Percentiles rank a stretch among this genome's conserved stretches.
Evolutionary conservation across 768 basidiomycete species (phyloP).

Genomic region (Lentinula edodes): DNA sequence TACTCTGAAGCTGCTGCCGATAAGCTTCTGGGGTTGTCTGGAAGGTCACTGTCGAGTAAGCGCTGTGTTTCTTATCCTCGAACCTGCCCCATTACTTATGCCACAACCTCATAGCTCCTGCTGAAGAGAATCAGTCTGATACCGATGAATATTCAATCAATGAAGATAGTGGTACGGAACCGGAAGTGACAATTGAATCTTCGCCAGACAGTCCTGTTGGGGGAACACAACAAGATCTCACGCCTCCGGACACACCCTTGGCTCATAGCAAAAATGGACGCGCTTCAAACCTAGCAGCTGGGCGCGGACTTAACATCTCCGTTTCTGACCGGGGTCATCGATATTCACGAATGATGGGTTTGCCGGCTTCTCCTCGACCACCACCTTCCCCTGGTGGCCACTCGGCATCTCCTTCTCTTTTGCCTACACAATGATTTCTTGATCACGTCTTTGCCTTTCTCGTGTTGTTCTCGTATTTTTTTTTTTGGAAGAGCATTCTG

Average conservation of each 20-base stretch:
- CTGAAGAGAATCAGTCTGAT: constrained; percentile 65
- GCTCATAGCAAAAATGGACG: constrained; percentile 34
- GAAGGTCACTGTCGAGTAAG: constrained; percentile 63
- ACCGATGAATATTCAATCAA: constrained; percentile 57
- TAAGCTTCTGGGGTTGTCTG: constrained; percentile 70
- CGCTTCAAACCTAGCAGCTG: constrained; percentile 59
- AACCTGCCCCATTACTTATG: neutral
- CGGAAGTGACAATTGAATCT: constrained; percentile 45
- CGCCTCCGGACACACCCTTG: constrained; percentile 37
- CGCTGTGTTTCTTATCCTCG: constrained; percentile 8
- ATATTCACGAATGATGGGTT: constrained; percentile 57
- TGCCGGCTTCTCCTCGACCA: constrained; percentile 54
- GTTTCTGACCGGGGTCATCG: constrained; percentile 55
- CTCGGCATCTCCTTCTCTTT: constrained; percentile 12
- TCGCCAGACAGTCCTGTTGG: constrained; percentile 31
- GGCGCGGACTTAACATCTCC: constrained; percentile 65
- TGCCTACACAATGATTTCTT: neutral
- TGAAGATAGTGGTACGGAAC: constrained; percentile 71
- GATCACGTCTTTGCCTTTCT: neutral
- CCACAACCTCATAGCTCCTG: constrained; percentile 23
- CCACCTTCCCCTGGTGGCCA: constrained; percentile 30
- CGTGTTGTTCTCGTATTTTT: neutral
- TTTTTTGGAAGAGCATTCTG: neutral
- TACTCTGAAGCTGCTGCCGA: constrained; percentile 84
- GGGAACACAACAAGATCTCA: constrained; percentile 20